phyloP scores from a whole-genome alignment of 768 basidiomycete species.

The Coprinellus aureogranulatus region DNA sequence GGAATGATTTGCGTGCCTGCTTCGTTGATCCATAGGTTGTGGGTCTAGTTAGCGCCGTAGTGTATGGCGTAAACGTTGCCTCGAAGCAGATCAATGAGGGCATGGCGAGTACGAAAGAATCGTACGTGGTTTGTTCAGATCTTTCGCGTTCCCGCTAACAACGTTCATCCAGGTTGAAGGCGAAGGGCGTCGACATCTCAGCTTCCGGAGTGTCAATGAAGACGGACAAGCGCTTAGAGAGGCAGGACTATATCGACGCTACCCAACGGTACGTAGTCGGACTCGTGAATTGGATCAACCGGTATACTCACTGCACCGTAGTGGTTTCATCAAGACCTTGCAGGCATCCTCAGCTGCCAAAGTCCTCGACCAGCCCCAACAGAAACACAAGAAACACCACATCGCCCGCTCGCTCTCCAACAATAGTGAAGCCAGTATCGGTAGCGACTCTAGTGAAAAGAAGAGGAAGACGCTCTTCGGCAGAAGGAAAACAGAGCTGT shows the following conservation, averaged over 20 bases:
- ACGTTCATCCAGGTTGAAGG: slow-evolving; percentile 43
- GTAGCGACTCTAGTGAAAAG: too few relatives aligned
- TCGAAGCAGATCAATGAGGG: slow-evolving; percentile 38
- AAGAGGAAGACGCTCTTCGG: too few relatives aligned
- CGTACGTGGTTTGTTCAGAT: slow-evolving; percentile 36
- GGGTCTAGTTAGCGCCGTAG: slow-evolving; percentile 41
- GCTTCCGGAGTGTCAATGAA: slow-evolving; percentile 63
- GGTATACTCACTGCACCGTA: slow-evolving; percentile 15
- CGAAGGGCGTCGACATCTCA: slow-evolving; percentile 55
- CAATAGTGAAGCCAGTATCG: too few relatives aligned
- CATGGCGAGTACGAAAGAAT: slow-evolving; percentile 49
- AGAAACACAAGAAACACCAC: too few relatives aligned
- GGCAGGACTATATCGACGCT: slow-evolving; percentile 67
- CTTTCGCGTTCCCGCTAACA: too few relatives aligned
- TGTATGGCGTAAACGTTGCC: slow-evolving; percentile 40
- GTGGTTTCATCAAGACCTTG: slow-evolving; percentile 50
- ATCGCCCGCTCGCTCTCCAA: too few relatives aligned
- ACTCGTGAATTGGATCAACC: not conserved
- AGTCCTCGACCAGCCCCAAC: too few relatives aligned
- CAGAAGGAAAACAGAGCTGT: too few relatives aligned
- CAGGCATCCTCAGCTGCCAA: slow-evolving; percentile 35
- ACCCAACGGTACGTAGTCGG: slow-evolving; percentile 56
- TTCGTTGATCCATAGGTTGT: slow-evolving; percentile 13
- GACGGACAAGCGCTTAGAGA: slow-evolving; percentile 55
- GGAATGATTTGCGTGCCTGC: too few relatives aligned